These are phyloP conservation scores for Tremellales sp. DNA, from an alignment of 1,284 basidiomycete species.

Conservation along the genomic window DNA sequence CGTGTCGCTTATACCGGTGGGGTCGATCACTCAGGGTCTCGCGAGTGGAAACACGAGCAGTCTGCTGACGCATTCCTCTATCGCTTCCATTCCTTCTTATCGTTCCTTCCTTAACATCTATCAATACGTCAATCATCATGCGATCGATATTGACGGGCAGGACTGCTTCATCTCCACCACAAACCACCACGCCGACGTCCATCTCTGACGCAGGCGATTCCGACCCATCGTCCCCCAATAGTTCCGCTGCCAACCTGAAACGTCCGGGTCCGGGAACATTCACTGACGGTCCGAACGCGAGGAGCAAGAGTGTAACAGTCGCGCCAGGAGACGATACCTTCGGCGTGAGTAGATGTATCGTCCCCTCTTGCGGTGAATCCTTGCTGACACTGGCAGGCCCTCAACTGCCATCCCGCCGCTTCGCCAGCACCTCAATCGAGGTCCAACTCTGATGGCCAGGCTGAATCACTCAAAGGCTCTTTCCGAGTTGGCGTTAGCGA, in stretches of 20 bases:
- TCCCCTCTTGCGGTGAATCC: not conserved
- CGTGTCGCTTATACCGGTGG: not conserved
- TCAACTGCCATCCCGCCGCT: slow-evolving; percentile 49
- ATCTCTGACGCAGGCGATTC: slow-evolving; percentile 17
- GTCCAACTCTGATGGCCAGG: slow-evolving; percentile 1
- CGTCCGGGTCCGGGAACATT: slow-evolving; percentile 26
- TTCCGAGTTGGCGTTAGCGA: slow-evolving; percentile 82
- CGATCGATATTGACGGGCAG: not conserved
- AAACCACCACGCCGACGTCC: slow-evolving; percentile 21
- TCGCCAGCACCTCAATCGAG: not conserved
- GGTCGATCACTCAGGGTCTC: not conserved
- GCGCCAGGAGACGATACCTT: slow-evolving; percentile 66
- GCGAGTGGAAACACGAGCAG: not conserved
- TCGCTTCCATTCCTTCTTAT: not conserved
- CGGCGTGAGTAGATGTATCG: slow-evolving; percentile 57
- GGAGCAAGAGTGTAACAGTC: slow-evolving; percentile 68
- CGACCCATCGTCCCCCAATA: not conserved
- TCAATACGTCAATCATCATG: not conserved
- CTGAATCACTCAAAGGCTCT: slow-evolving; percentile 49
- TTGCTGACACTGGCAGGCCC: slow-evolving; percentile 34
- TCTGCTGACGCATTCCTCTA: not conserved
- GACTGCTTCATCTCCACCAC: slow-evolving; percentile 8
- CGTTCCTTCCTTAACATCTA: not conserved
- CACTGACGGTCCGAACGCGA: slow-evolving; percentile 57
- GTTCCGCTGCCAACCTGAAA: slow-evolving; percentile 1